These are phyloP conservation scores for Arthrobotrys pseudoclavata DNA, from an alignment of 2,329 filamentous ascomycete species.

Conservation along the genomic window DNA sequence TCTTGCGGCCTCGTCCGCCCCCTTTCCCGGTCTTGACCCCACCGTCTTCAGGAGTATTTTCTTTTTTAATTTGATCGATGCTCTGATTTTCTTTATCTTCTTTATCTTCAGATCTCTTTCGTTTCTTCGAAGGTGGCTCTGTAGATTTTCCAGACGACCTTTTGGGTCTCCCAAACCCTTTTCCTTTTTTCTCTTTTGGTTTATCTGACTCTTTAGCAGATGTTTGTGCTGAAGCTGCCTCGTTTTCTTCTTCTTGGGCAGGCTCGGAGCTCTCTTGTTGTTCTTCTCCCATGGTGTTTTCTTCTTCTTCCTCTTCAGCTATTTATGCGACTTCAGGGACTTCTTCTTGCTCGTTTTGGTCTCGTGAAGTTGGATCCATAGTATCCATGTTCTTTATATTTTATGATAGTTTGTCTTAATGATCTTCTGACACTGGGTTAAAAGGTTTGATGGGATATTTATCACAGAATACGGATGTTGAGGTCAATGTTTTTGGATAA, in stretches of 20 bases:
- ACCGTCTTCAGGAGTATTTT: not conserved
- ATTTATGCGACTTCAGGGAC: not conserved
- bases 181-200: slow-evolving; percentile 25
- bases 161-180: not conserved
- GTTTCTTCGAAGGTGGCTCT: slow-evolving; percentile 38
- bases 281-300: not conserved
- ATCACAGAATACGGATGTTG: not conserved
- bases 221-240: not conserved
- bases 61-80: not conserved
- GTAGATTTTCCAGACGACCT: slow-evolving; percentile 24
- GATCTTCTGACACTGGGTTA: not conserved
- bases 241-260: not conserved
- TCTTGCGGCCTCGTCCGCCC: slow-evolving; percentile 13
- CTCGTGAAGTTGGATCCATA: not conserved
- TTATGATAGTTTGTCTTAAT: not conserved
- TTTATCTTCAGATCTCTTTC: slow-evolving; percentile 27
- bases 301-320: not conserved
- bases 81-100: slow-evolving; percentile 9
- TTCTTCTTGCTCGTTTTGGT: slow-evolving; percentile 1
- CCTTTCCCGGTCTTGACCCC: not conserved
- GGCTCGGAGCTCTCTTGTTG: not conserved
- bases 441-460: not conserved
- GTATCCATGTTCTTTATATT: not conserved
- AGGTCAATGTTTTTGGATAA: not conserved
- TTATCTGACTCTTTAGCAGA: slow-evolving; percentile 1